phyloP scores from a whole-genome alignment of 306 rosid species.

The Cicer cuneatum region DNA sequence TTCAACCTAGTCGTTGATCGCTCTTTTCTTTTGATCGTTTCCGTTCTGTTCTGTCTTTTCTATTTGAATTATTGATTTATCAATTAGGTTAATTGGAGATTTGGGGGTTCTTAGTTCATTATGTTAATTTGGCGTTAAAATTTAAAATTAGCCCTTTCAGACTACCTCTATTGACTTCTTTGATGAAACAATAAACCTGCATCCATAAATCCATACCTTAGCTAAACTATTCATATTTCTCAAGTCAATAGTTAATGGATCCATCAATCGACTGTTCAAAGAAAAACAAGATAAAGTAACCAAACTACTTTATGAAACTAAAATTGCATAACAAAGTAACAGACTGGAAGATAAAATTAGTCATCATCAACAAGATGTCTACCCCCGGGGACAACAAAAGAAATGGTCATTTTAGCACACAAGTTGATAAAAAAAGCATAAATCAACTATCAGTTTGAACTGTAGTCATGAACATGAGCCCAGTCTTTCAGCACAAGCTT shows the following conservation, averaged over 20 bases:
- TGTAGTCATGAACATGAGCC: constrained; percentile 4
- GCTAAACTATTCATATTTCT: constrained; percentile 96
- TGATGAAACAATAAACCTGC: constrained; percentile 26
- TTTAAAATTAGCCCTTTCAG: background rate
- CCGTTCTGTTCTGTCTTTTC: background rate
- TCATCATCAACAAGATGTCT: constrained; percentile 1
- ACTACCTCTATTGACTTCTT: background rate
- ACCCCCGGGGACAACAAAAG: background rate
- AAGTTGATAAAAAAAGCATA: constrained; percentile 25
- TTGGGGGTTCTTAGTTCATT: background rate
- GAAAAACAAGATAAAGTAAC: constrained; percentile 38
- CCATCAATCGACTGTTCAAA: constrained; percentile 86
- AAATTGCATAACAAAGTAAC: constrained; percentile 21
- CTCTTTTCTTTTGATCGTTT: background rate
- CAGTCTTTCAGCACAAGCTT: constrained; percentile 8
- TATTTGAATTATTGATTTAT: constrained; percentile 1
- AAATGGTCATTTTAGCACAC: constrained; percentile 7
- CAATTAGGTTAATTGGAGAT: constrained; percentile 23
- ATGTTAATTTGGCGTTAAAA: background rate
- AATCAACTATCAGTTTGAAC: constrained; percentile 32
- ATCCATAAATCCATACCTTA: constrained; percentile 64
- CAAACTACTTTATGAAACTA: constrained; percentile 25
- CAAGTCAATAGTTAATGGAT: constrained; percentile 81
- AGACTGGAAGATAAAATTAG: constrained; percentile 10
- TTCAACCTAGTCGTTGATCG: background rate